Conservation (phyloP, 352 stramenopile genomes). For the Phytophthora boehmeriae region DNA sequence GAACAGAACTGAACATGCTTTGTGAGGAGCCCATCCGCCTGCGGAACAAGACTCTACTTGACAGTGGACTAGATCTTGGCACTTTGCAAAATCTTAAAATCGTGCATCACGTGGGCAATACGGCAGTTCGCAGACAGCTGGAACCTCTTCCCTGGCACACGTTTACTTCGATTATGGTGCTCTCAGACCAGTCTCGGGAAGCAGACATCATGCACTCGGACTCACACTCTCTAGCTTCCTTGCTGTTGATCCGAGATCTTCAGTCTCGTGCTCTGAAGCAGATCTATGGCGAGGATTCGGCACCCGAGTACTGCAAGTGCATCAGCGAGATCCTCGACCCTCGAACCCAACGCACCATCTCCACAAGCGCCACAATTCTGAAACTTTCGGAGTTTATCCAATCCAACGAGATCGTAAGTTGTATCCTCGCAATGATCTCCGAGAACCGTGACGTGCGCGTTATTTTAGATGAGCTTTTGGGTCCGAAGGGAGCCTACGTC, state of each 20-base stretch:
- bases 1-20: constrained; percentile 71
- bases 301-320: constrained; percentile 47
- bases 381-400: constrained; percentile 78
- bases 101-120: constrained; percentile 70
- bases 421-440: constrained; percentile 79
- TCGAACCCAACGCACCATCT: constrained; percentile 74
- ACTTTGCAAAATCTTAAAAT: constrained; percentile 55
- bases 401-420: constrained; percentile 79
- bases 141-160: constrained; percentile 45
- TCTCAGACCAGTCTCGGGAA: constrained; percentile 62
- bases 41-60: constrained; percentile 51
- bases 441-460: constrained; percentile 78
- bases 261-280: constrained; percentile 20
- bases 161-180: constrained; percentile 80
- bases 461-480: constrained; percentile 70
- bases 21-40: constrained; percentile 61
- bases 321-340: constrained; percentile 84
- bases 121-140: constrained; percentile 66
- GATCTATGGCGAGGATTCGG: background rate
- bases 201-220: constrained; percentile 78
- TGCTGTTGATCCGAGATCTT: constrained; percentile 79
- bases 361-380: constrained; percentile 58
- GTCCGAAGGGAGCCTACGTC: constrained; percentile 60
- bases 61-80: constrained; percentile 52
- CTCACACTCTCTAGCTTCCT: constrained; percentile 71